Conservation (phyloP, 768 basidiomycete species). For the Termitomyces eurrhizus region DNA sequence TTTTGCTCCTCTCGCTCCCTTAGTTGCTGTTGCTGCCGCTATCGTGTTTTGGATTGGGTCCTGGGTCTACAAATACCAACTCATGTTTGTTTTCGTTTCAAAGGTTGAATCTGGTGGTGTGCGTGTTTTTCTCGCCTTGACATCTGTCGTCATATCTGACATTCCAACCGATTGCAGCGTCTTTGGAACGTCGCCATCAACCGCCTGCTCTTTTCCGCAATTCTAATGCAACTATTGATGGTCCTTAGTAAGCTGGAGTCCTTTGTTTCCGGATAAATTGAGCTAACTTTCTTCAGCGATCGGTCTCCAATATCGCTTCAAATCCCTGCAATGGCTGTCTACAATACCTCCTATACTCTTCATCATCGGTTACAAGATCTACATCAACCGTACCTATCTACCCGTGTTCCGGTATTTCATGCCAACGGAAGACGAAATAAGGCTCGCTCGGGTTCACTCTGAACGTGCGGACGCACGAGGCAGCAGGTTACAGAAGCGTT, state of each 20-base stretch:
- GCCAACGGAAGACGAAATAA: slow-evolving; percentile 78
- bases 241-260: slow-evolving; percentile 63
- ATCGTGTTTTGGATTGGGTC: slow-evolving; percentile 86
- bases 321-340: slow-evolving; percentile 73
- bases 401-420: slow-evolving; percentile 75
- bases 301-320: slow-evolving; percentile 75
- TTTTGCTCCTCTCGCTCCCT: slow-evolving; percentile 91
- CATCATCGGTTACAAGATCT: slow-evolving; percentile 79
- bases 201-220: slow-evolving; percentile 69
- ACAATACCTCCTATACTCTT: slow-evolving; percentile 86
- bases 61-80: slow-evolving; percentile 92
- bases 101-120: slow-evolving; percentile 93
- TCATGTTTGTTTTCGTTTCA: slow-evolving; percentile 91
- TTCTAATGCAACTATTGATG: slow-evolving; percentile 89
- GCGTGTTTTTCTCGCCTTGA: slow-evolving; percentile 26
- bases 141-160: slow-evolving; percentile 2
- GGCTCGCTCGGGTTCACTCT: slow-evolving; percentile 70
- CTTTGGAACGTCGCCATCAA: slow-evolving; percentile 95
- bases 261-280: neutral
- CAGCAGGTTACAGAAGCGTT: slow-evolving; percentile 82
- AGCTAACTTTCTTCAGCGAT: slow-evolving; percentile 51
- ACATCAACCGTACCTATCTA: slow-evolving; percentile 67
- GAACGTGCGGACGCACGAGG: slow-evolving; percentile 68
- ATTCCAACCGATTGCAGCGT: slow-evolving; percentile 43
- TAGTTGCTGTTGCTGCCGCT: slow-evolving; percentile 80